Base-by-base conservation (phyloP, 352 stramenopile species). In the Pythium apleroticum region DNA sequence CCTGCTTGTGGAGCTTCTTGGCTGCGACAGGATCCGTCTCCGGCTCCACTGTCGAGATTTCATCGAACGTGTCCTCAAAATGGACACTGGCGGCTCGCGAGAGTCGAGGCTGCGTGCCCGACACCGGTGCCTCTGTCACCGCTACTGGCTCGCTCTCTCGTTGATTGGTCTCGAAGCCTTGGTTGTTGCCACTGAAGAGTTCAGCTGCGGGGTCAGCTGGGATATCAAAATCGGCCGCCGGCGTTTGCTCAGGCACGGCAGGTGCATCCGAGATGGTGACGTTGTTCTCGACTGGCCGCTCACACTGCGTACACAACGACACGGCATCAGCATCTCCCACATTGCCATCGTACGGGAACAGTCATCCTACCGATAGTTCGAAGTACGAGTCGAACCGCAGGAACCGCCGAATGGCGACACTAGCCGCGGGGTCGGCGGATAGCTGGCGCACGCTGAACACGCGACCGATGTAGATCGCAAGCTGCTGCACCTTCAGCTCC, bases 1-100 rank as follows among this genome's bases (percentile, higher is more conserved):
- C 82, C 30, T 80, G 77, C 53, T 90, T 91, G 67, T 93, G 85
- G 4, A 93, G 73, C 35, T 75, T 81, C 65, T 90, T 90, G 6
- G 81, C 78, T n/a, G 69, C 77, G 22, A 73, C 79, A 10, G 83
- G 69, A 45, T 93, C 78, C 0, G 66, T 77, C 58, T 87, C 80
- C 2, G 78, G 78, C 1, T 78, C 50, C 25, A 91, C 71, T 33
- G 85, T 66, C 19, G 87, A 63, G 63, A 79, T 75, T 41, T 89
- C 81, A 5, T 86, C 77, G 35, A 71, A 70, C n/a, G 84, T 73
- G 20, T 88, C 77, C 22, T 89, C 80, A 24, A 77, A 69, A 24
- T 68, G 61, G 0, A 62, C 63, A 22, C 61, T 72, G 0, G 49
- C 25, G 11, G 45, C 20, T 12, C 57, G 30, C 11, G 45, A 55